Evolutionary conservation across 2,329 filamentous ascomycete genomes (phyloP), one percentile per base, ranked within the genome.

Genomic region (Pseudogymnoascus destructans): DNA sequence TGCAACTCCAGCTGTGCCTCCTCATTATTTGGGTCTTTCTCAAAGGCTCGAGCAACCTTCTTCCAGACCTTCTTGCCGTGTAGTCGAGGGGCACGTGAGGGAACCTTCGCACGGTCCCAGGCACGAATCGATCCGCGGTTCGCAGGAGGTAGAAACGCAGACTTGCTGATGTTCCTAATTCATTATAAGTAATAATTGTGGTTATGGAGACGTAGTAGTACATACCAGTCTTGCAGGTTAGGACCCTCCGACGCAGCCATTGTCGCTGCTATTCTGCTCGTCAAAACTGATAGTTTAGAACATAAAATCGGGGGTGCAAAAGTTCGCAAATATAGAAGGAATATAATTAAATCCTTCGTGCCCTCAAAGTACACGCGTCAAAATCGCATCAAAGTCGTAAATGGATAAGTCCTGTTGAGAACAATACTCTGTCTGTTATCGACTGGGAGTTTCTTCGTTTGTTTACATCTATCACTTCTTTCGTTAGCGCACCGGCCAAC

Each of bases 61-160:
- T 70, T 70, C 67, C 67, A 69, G 21, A 70, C 66, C 61, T 68
- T 69, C 25, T 67, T 63, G 36, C 68, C 68, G 19, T 64, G 62
- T 7, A 69, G 59, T 30, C 68, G 66, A 23, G 68, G 66, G 55
- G 65, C 66, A 59, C 65, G 64, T 9, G 68, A 65, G 5, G 64
- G 27, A 10, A 68, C 64, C 8, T 66, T 63, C 30, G 65, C 65
- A 55, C 67, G 65, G 58, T 69, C 67, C 67, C 67, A 69, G 7
- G 64, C 61, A 58, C 62, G 65, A 15, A 60, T 7, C 40, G 57
- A 57, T 25, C 60, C 63, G 3, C 25, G 35, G 11, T 62, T 57
- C 17, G 60, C 62, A 58, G 57, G 63, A 2, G 65, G 67, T 27
- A 60, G 60, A 54, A 70, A 66, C 8, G 61, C 59, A 58, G 68